Conservation (phyloP, 352 stramenopile species). For the Aphanomyces astaci region DNA sequence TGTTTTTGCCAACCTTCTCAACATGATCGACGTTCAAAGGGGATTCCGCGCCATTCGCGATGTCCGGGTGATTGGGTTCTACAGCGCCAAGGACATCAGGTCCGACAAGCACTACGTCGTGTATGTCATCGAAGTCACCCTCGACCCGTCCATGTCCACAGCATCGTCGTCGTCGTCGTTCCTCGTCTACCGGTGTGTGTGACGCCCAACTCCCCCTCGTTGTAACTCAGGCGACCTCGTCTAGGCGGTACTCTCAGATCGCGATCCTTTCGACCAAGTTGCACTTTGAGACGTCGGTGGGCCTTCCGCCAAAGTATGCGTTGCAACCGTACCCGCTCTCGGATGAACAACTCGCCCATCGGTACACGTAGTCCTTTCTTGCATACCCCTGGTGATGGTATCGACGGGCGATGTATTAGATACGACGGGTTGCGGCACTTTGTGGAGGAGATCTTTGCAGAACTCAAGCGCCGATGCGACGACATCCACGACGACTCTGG, state of each 20-base stretch:
- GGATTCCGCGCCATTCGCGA: slow-evolving; percentile 54
- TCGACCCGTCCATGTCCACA: neutral
- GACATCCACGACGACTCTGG: too few relatives aligned
- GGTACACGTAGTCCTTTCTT: too few relatives aligned
- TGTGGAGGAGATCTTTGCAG: slow-evolving; percentile 39
- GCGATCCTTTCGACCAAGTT: slow-evolving; percentile 47
- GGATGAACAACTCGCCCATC: slow-evolving; percentile 48
- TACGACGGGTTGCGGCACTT: slow-evolving; percentile 49
- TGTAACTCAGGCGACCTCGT: neutral
- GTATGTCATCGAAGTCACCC: slow-evolving; percentile 66
- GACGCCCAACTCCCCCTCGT: neutral
- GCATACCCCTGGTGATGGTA: too few relatives aligned
- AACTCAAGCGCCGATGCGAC: slow-evolving; percentile 51
- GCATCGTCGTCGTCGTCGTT: slow-evolving; percentile 37
- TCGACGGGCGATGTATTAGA: neutral
- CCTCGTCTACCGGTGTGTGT: slow-evolving; percentile 51
- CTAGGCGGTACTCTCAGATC: slow-evolving; percentile 68
- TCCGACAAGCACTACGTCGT: slow-evolving; percentile 49
- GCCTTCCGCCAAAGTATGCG: slow-evolving; percentile 70
- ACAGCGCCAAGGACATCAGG: slow-evolving; percentile 49
- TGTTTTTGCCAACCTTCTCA: neutral
- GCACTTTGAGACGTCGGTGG: slow-evolving; percentile 59
- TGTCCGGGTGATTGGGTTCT: slow-evolving; percentile 76
- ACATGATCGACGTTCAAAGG: neutral
- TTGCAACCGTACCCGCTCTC: slow-evolving; percentile 69